Evolutionary conservation across 306 rosid species (phyloP).

Genomic region (Castanopsis chinensis): DNA sequence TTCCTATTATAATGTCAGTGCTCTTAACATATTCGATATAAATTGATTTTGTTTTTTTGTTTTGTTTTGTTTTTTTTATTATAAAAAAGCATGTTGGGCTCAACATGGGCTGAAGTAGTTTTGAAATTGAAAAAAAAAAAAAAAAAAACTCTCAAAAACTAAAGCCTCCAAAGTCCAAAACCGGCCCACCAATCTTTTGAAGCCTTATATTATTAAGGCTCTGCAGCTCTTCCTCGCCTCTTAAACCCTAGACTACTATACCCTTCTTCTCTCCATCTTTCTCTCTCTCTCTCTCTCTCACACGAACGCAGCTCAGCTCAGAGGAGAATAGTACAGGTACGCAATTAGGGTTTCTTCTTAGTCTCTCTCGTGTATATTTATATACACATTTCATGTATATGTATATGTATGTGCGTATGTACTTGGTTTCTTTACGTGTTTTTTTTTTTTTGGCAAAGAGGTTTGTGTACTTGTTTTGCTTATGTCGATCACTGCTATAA

Average conservation of each 20-base stretch:
- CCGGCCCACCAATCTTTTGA: background rate
- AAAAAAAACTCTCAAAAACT: too few species aligned
- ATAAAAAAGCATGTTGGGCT: background rate
- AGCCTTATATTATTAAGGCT: background rate
- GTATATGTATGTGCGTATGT: background rate
- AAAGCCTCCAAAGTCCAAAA: background rate
- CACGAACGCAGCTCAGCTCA: background rate
- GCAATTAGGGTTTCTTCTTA: background rate
- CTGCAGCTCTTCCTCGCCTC: background rate
- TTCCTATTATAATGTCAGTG: too few species aligned
- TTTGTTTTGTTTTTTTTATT: too few species aligned
- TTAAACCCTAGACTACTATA: constrained; percentile 35
- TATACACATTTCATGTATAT: background rate
- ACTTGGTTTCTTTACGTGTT: background rate
- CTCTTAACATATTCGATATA: too few species aligned
- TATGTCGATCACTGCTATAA: background rate
- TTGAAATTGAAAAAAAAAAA: background rate
- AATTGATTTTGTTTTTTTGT: too few species aligned
- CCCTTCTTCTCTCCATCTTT: background rate
- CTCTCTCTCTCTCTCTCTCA: background rate
- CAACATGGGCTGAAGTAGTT: background rate
- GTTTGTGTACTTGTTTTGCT: background rate
- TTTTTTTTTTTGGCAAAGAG: background rate
- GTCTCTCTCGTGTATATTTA: background rate
- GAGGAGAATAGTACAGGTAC: constrained; percentile 11